Evolutionary conservation across 179 eudicot species (phyloP), one percentile per base, ranked within the genome.

Genomic region (Drosera spatulata): DNA sequence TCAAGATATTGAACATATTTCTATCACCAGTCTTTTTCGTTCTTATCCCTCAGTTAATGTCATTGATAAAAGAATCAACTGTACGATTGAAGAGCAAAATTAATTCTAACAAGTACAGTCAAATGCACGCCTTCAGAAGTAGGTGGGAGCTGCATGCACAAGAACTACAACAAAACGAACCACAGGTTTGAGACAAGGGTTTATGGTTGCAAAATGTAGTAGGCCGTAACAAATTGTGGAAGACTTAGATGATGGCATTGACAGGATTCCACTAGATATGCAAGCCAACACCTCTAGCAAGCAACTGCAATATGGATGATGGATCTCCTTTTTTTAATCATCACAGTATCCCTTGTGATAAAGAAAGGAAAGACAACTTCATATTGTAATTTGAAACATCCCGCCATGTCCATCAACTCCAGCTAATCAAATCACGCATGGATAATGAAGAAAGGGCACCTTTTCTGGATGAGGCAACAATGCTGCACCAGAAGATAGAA

Each of bases 401-500:
- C 7, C 49, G 49, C 49, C 10, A 6, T 45, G 39, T 8, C 15
- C 13, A 13, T 15, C 6, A 46, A 10, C 40, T 33, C 51, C 45
- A 58, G 37, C 49, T 61, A 50, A 42, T 9, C 10, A 49, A 4
- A 61, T n/a, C 22, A 63, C 10, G 15, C 47, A 45, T 52, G 4
- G 58, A 47, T 10, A 22, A 61, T 7, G 65, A 22, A 53, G 41
- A 51, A 39, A 15, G 38, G 42, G 45, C 80, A 83, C 88, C 85
- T 83, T 73, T 61, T 71, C 64, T 52, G 85, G 81, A 70, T 76
- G 73, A 10, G 77, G 72, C 75, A 83, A 71, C 46, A 80, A 64
- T 40, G 85, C 85, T 76, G 80, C 87, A 71, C 90, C 95, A 3
- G 93, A 87, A 41, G 72, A 72, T 15, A 90, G 71, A 65, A 70